phyloP scores from a whole-genome alignment of 208 protist genomes.

The Tritrichomonas foetus region DNA sequence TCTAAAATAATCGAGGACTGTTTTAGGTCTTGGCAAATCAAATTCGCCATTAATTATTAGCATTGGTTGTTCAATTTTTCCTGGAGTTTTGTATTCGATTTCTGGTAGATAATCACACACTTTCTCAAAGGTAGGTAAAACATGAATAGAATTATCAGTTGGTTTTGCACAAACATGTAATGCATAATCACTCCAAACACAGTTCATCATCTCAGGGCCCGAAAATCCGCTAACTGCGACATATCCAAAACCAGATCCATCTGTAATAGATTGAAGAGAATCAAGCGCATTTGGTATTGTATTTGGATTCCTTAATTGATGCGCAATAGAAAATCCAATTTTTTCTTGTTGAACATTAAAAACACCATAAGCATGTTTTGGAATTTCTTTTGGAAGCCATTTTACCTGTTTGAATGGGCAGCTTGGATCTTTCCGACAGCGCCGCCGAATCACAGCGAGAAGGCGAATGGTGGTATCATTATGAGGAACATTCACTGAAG shows the following conservation, averaged over 20 bases:
- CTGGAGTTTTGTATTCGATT: neutral
- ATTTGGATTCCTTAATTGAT: neutral
- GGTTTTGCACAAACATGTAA: neutral
- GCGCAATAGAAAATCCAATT: neutral
- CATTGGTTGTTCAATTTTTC: neutral
- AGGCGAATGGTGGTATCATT: neutral
- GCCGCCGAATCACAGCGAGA: neutral
- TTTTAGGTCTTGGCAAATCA: neutral
- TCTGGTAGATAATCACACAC: neutral
- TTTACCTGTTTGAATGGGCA: neutral
- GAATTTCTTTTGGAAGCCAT: neutral
- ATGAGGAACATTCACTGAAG: neutral
- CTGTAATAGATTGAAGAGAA: slow-evolving; percentile 1
- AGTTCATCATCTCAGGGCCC: neutral
- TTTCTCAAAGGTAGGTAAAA: neutral
- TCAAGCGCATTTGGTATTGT: neutral
- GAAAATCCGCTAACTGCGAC: neutral
- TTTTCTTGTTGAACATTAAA: neutral
- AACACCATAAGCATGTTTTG: neutral
- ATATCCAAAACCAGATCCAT: neutral
- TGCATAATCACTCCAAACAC: neutral
- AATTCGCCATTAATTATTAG: neutral
- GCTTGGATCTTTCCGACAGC: neutral
- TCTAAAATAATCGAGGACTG: neutral
- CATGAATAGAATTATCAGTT: neutral